Evolutionary conservation across 1,284 basidiomycete species (phyloP).

Genomic region (Macrocystidia cucumis): DNA sequence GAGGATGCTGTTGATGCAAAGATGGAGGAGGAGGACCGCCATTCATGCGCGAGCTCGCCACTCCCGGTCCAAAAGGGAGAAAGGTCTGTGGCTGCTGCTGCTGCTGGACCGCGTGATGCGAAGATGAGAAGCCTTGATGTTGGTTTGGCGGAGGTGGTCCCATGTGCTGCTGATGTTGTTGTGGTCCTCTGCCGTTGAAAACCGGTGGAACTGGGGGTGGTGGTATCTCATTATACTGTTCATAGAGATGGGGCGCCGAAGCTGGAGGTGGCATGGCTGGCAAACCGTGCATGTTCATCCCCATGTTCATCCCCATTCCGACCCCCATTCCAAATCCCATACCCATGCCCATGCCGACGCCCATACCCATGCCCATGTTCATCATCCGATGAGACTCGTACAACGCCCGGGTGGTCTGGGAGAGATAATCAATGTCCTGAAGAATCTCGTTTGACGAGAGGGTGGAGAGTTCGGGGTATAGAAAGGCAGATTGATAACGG

Average conservation of each 20-base stretch:
- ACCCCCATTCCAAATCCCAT: neutral
- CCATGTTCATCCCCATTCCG: neutral
- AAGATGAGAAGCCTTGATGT: constrained; percentile 6
- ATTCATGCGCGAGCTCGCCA: no score
- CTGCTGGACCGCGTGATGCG: constrained; percentile 3
- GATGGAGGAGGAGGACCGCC: no score
- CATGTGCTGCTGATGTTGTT: constrained; percentile 5
- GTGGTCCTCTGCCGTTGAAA: constrained; percentile 7
- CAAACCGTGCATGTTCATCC: no score
- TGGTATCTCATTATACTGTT: constrained; percentile 13
- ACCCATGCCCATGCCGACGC: no score
- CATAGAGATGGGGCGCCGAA: constrained; percentile 7
- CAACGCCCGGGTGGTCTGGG: constrained; percentile 14
- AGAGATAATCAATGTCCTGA: constrained; percentile 48
- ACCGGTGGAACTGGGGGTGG: no score
- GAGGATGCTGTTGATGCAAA: no score
- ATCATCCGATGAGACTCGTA: constrained; percentile 16
- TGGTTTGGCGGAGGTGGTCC: constrained; percentile 2
- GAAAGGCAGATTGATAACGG: constrained; percentile 15
- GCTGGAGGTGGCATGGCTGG: constrained; percentile 15
- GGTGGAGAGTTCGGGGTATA: constrained; percentile 48
- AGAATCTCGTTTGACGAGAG: constrained; percentile 43
- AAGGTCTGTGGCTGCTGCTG: constrained; percentile 2
- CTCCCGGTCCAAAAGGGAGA: constrained; percentile 13
- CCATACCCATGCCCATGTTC: constrained; percentile 22